A percentile compares a stretch with the other conserved stretches of the same genome.
Conservation (phyloP, 148 eudicot genomes). For the Simmondsia chinensis region DNA sequence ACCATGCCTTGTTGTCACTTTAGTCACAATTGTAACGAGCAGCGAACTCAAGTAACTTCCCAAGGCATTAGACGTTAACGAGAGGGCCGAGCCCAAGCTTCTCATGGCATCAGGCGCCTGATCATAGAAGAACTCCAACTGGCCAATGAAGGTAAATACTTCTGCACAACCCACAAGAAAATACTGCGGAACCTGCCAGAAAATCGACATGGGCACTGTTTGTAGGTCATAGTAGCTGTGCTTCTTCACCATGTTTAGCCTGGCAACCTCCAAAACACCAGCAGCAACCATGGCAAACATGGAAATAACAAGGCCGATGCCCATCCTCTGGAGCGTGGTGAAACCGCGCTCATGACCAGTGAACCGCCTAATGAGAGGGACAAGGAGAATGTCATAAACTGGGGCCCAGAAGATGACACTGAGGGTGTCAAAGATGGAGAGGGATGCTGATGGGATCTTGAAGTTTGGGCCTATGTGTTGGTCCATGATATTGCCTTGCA, state of each 20-base stretch:
- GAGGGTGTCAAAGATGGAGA: slow-evolving; percentile 14
- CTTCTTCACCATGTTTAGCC: slow-evolving; percentile 9
- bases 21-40: slow-evolving; percentile 9
- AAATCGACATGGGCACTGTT: slow-evolving; percentile 11
- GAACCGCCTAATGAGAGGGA: slow-evolving; percentile 4
- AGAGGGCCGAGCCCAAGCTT: slow-evolving; percentile 11
- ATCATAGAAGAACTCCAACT: slow-evolving; percentile 15
- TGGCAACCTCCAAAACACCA: slow-evolving; percentile 7
- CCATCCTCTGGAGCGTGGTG: slow-evolving; percentile 14
- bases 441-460: slow-evolving; percentile 15
- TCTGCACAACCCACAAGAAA: slow-evolving; percentile 14
- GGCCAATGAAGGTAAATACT: slow-evolving; percentile 14
- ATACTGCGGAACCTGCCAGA: slow-evolving; percentile 17
- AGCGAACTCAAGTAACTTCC: slow-evolving; percentile 11
- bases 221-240: slow-evolving; percentile 10
- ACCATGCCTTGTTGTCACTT: slow-evolving; percentile 9
- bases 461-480: slow-evolving; percentile 14
- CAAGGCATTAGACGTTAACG: slow-evolving; percentile 6
- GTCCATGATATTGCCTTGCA: slow-evolving; percentile 12
- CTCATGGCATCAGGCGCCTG: slow-evolving; percentile 19
- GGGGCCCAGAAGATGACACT: slow-evolving; percentile 17
- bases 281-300: slow-evolving; percentile 14
- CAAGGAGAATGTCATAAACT: slow-evolving; percentile 3
- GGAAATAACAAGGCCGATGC: slow-evolving; percentile 11
- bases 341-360: slow-evolving; percentile 11